phyloP scores from a whole-genome alignment of 2,329 filamentous ascomycete species.

The Cercospora zeae-maydis region DNA sequence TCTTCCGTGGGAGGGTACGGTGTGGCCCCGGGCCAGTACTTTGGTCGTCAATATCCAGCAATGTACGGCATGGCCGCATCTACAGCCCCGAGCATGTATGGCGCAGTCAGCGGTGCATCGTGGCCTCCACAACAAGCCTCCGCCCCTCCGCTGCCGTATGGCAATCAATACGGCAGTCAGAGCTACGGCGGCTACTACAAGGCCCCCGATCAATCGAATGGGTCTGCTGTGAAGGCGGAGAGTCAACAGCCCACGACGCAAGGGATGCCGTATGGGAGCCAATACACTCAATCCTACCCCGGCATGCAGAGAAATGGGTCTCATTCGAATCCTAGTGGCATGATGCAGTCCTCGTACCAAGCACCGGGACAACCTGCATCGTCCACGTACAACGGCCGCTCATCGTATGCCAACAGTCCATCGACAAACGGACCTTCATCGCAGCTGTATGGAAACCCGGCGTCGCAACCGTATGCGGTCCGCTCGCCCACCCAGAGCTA shows the following conservation, averaged over 20 bases:
- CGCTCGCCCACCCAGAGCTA: constrained; percentile 33
- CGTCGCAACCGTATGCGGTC: constrained; percentile 31
- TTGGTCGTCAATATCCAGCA: constrained; percentile 30
- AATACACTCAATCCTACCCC: constrained; percentile 29
- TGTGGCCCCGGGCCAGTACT: constrained; percentile 34
- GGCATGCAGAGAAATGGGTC: constrained; percentile 29
- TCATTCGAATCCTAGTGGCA: constrained; percentile 24
- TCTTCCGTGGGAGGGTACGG: constrained; percentile 31
- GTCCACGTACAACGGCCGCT: constrained; percentile 26
- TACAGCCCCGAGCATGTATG: constrained; percentile 29
- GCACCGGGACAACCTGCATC: constrained; percentile 24
- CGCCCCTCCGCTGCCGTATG: constrained; percentile 26
- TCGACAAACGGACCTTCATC: constrained; percentile 29
- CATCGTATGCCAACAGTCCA: constrained; percentile 30
- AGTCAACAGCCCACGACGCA: constrained; percentile 25
- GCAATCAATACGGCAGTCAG: constrained; percentile 29
- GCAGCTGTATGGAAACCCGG: constrained; percentile 27
- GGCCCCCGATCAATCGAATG: constrained; percentile 24
- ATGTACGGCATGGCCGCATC: constrained; percentile 32
- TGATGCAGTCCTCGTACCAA: constrained; percentile 30
- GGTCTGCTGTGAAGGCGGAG: constrained; percentile 29
- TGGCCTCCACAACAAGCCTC: constrained; percentile 29
- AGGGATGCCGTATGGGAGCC: constrained; percentile 28
- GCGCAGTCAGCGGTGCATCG: constrained; percentile 28
- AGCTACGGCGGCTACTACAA: constrained; percentile 31